phyloP scores from a whole-genome alignment of 2,329 filamentous ascomycete species.

The Calonectria pseudoturangicola region DNA sequence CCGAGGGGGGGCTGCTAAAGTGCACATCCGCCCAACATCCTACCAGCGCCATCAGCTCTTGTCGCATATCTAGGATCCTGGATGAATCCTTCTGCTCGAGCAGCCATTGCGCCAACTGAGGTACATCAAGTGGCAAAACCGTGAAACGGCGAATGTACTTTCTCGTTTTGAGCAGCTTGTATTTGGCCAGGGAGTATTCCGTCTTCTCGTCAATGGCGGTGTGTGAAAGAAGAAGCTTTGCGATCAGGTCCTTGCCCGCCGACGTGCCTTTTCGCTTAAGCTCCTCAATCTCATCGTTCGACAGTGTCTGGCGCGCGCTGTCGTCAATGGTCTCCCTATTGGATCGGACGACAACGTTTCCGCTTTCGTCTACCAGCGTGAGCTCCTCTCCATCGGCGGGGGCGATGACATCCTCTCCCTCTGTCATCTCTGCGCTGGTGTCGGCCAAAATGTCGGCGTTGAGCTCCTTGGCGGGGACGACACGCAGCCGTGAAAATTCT shows the following conservation, averaged over 20 bases:
- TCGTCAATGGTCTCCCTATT: conserved; percentile 77
- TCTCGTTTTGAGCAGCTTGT: conserved; percentile 93
- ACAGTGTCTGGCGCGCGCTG: conserved; percentile 83
- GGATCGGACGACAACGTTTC: conserved; percentile 70
- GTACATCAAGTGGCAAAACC: conserved; percentile 87
- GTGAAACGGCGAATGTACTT: conserved; percentile 95
- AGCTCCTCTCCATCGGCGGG: conserved; percentile 64
- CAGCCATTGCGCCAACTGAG: conserved; percentile 84
- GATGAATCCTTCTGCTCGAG: conserved; percentile 86
- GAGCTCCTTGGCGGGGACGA: conserved; percentile 87
- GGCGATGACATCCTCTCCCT: conserved; percentile 65
- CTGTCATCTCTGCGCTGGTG: conserved; percentile 62
- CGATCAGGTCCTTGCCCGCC: conserved; percentile 91
- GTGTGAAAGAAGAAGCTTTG: conserved; percentile 94
- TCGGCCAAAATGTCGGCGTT: conserved; percentile 84
- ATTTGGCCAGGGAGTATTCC: conserved; percentile 93
- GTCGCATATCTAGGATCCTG: conserved; percentile 89
- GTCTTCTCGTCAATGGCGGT: conserved; percentile 95
- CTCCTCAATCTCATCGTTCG: conserved; percentile 84
- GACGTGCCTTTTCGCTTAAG: conserved; percentile 83
- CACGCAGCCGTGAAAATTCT: conserved; percentile 80
- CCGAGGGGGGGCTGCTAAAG: conserved; percentile 65
- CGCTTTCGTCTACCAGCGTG: conserved; percentile 65
- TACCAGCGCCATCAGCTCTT: conserved; percentile 87
- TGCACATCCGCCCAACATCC: conserved; percentile 95